Evolutionary conservation across 768 basidiomycete species (phyloP).

Genomic region (Wakefieldia striispora): DNA sequence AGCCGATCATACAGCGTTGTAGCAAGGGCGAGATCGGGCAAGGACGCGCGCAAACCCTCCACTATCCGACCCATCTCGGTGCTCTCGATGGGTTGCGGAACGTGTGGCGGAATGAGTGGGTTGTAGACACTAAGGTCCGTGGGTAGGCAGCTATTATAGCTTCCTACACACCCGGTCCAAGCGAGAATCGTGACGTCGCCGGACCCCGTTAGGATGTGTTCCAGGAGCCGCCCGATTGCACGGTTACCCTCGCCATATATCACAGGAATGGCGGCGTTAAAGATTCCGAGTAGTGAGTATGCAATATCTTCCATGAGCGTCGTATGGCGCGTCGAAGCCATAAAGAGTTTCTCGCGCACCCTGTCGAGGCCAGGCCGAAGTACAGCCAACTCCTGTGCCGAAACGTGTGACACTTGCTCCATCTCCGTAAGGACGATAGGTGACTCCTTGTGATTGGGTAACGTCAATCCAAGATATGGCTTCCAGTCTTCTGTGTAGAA

Average conservation of each 20-base stretch:
- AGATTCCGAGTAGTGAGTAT: no score
- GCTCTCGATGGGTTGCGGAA: not conserved
- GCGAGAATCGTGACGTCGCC: slow-evolving; percentile 1
- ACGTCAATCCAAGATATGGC: slow-evolving; percentile 2
- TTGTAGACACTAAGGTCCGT: slow-evolving; percentile 2
- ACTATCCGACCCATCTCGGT: not conserved
- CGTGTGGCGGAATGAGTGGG: not conserved
- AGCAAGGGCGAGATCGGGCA: not conserved
- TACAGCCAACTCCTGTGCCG: no score
- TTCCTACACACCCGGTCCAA: not conserved
- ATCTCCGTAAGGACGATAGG: not conserved
- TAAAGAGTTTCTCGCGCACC: no score
- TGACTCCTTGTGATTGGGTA: not conserved
- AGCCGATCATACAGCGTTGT: not conserved
- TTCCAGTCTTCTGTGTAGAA: slow-evolving; percentile 15
- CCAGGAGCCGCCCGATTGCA: not conserved
- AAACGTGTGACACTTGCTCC: not conserved
- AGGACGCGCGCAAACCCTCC: not conserved
- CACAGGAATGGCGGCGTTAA: no score
- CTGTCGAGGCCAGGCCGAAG: no score
- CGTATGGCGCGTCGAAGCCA: no score
- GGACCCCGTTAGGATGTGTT: slow-evolving; percentile 1
- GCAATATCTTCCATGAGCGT: no score
- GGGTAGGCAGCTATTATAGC: slow-evolving; percentile 4
- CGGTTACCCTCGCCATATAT: not conserved